phyloP scores from a whole-genome alignment of 1,139 yeast genomes.

The Magnusiomyces ingens region DNA sequence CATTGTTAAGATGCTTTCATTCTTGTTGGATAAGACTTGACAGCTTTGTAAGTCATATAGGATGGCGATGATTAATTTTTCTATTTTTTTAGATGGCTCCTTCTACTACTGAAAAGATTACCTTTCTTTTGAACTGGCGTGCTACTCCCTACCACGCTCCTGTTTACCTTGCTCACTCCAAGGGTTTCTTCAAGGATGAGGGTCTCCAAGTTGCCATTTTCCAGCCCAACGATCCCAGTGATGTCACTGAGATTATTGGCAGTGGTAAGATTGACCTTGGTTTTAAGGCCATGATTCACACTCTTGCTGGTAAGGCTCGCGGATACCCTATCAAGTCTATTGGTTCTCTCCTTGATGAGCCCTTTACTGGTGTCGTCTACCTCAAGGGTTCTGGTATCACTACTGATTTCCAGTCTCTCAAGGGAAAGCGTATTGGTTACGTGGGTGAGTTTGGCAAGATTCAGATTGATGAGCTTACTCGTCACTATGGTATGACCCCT shows the following conservation, averaged over 20 bases:
- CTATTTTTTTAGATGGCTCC: conserved; percentile 8
- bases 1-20: conserved; percentile 3
- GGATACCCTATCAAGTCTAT: conserved; percentile 53
- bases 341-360: conserved; percentile 51
- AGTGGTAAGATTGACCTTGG: conserved; percentile 55
- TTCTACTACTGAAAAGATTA: conserved; percentile 40
- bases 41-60: not conserved
- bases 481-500: conserved; percentile 50
- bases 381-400: conserved; percentile 48
- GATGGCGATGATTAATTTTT: not conserved
- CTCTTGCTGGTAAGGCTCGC: conserved; percentile 51
- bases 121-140: conserved; percentile 52
- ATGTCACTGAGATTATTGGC: conserved; percentile 52
- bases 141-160: conserved; percentile 55
- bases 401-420: conserved; percentile 45
- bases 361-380: conserved; percentile 51
- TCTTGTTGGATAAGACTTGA: not conserved
- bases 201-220: conserved; percentile 47
- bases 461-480: conserved; percentile 50
- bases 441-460: conserved; percentile 57
- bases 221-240: conserved; percentile 54
- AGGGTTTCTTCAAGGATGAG: conserved; percentile 47
- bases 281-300: conserved; percentile 55
- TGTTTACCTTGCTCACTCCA: conserved; percentile 44
- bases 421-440: conserved; percentile 50